Evolutionary conservation across 352 stramenopile species (phyloP).

Genomic region (Bremia lactucae): DNA sequence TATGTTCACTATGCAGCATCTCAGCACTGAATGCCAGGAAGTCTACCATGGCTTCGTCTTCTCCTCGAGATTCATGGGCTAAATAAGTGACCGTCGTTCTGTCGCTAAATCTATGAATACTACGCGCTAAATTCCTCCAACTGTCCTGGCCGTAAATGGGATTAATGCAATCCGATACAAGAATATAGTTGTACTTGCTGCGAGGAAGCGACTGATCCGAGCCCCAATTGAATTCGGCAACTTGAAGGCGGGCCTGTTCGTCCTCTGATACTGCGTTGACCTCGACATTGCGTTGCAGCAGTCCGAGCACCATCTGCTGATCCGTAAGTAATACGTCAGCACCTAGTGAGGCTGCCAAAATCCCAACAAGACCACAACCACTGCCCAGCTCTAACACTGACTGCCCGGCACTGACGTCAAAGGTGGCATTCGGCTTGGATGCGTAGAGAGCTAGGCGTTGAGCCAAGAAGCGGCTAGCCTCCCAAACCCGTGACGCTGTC

Average conservation of each 20-base stretch:
- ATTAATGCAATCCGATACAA: constrained; percentile 82
- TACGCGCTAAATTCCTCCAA: constrained; percentile 63
- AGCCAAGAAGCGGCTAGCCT: constrained; percentile 55
- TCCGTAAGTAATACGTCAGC: constrained; percentile 63
- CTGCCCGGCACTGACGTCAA: constrained; percentile 13
- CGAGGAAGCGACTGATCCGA: constrained; percentile 17
- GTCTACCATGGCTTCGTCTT: constrained; percentile 62
- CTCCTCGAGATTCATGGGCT: constrained; percentile 55
- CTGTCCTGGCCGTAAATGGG: constrained; percentile 75
- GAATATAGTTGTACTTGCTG: constrained; percentile 43
- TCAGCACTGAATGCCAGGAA: constrained; percentile 43
- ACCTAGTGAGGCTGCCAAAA: constrained; percentile 56
- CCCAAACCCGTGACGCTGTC: constrained; percentile 71
- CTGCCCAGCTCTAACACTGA: constrained; percentile 70
- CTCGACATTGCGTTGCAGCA: constrained; percentile 47
- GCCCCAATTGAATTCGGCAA: constrained; percentile 60
- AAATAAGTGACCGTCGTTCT: constrained; percentile 51
- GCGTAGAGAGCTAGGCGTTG: constrained; percentile 42
- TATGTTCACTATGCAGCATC: constrained; percentile 30
- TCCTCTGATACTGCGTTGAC: constrained; percentile 31
- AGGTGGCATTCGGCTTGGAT: constrained; percentile 3
- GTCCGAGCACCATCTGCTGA: constrained; percentile 51
- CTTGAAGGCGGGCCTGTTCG: constrained; percentile 28
- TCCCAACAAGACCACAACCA: constrained; percentile 60
- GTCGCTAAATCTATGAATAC: constrained; percentile 49